Evolutionary conservation across 2,329 filamentous ascomycete species (phyloP).

Genomic region (Hypomyces rosellus): DNA sequence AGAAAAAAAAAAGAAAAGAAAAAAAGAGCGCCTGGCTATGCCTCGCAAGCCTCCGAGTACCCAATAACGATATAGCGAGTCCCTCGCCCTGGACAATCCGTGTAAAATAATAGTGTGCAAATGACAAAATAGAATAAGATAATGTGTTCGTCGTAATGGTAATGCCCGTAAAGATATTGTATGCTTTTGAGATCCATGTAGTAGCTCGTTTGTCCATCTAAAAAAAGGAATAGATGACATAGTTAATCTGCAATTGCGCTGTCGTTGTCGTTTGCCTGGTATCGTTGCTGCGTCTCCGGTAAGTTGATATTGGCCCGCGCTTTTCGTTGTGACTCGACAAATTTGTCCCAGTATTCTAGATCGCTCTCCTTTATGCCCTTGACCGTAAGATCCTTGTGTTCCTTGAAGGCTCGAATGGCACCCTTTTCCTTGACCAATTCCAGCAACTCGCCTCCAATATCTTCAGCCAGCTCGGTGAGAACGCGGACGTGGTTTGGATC

Average conservation of each 20-base stretch:
- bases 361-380: constrained; percentile 52
- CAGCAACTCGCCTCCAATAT: constrained; percentile 54
- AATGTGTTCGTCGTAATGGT: too few species aligned
- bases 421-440: constrained; percentile 51
- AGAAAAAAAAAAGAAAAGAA: too few species aligned
- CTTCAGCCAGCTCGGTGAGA: constrained; percentile 57
- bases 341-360: constrained; percentile 57
- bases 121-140: too few species aligned
- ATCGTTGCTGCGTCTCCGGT: constrained; percentile 11
- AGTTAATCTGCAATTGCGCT: constrained; percentile 36
- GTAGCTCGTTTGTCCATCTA: too few species aligned
- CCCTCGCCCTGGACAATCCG: too few species aligned
- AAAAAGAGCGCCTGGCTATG: too few species aligned
- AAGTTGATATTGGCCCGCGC: constrained; percentile 46
- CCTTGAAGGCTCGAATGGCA: constrained; percentile 54
- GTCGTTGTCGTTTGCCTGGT: constrained; percentile 23
- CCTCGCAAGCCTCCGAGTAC: too few species aligned
- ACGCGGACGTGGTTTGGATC: constrained; percentile 46
- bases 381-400: constrained; percentile 46
- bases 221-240: background rate
- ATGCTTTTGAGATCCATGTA: background rate
- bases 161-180: too few species aligned
- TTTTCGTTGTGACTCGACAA: constrained; percentile 57
- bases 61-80: too few species aligned
- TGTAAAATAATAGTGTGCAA: too few species aligned